phyloP scores from a whole-genome alignment of 2,329 filamentous ascomycete species.

The Penicillium expansum region DNA sequence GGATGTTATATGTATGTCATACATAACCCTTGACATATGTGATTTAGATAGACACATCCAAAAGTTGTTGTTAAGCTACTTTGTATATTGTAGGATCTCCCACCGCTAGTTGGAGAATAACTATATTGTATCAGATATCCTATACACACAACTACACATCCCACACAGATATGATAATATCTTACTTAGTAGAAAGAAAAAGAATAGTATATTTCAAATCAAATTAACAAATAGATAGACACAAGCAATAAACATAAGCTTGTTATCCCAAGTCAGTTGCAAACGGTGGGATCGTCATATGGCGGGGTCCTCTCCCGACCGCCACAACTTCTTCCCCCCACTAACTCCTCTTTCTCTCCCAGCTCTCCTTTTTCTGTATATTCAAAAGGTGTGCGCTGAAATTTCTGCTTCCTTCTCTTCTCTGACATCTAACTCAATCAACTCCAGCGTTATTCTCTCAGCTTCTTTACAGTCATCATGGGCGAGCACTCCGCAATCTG shows the following conservation, averaged over 20 bases:
- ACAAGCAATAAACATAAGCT: background rate
- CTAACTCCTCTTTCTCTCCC: conserved; percentile 3
- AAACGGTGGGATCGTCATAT: conserved; percentile 14
- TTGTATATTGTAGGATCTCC: background rate
- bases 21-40: background rate
- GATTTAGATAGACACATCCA: background rate
- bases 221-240: background rate
- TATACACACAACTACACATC: background rate
- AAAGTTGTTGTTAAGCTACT: background rate
- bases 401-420: conserved; percentile 1
- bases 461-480: conserved; percentile 26
- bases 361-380: conserved; percentile 12
- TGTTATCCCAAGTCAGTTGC: background rate
- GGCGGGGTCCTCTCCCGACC: conserved; percentile 14
- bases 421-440: background rate
- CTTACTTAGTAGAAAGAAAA: background rate
- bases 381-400: conserved; percentile 7
- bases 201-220: background rate
- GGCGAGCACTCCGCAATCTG: conserved; percentile 38
- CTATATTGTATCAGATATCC: background rate
- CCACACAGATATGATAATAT: background rate
- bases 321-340: conserved; percentile 9
- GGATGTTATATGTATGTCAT: conserved; percentile 6
- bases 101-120: conserved; percentile 1
- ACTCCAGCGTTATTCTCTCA: conserved; percentile 6